phyloP scores from a whole-genome alignment of 495 filamentous ascomycete species.

The Amphirosellinia nigrospora region DNA sequence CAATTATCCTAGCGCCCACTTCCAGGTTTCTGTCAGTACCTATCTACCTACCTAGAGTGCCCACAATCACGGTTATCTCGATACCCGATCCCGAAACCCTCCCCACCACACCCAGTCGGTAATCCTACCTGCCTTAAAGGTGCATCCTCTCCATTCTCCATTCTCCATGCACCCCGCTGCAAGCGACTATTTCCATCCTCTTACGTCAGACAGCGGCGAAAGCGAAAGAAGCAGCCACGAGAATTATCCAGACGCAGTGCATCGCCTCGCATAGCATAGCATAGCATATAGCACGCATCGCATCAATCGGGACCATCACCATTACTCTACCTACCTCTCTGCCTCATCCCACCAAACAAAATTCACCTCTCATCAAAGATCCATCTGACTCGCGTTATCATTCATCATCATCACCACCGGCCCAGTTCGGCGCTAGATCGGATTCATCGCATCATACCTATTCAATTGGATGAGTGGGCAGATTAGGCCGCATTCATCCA shows the following conservation, averaged over 20 bases:
- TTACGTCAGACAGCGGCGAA: conserved; percentile 9
- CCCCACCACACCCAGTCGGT: too few relatives aligned
- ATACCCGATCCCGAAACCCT: too few relatives aligned
- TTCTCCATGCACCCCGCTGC: background rate
- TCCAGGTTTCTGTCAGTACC: too few relatives aligned
- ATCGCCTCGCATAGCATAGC: background rate
- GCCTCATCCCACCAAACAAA: too few relatives aligned
- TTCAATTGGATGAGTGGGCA: background rate
- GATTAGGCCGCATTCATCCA: background rate
- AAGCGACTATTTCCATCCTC: background rate
- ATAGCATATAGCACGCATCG: too few relatives aligned
- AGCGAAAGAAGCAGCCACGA: background rate
- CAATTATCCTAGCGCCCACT: background rate
- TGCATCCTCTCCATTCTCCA: too few relatives aligned
- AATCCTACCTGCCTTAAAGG: background rate
- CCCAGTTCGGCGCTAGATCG: background rate
- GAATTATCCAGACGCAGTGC: background rate
- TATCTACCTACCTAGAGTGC: background rate
- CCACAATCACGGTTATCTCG: too few relatives aligned
- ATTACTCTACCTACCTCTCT: background rate
- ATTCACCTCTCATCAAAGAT: background rate
- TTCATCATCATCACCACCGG: background rate
- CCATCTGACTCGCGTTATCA: background rate
- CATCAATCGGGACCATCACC: background rate
- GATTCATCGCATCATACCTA: background rate